Evolutionary conservation across 169 alveolate species (phyloP), one percentile per base, ranked within the genome.

Genomic region (Eimeria falciformis): DNA sequence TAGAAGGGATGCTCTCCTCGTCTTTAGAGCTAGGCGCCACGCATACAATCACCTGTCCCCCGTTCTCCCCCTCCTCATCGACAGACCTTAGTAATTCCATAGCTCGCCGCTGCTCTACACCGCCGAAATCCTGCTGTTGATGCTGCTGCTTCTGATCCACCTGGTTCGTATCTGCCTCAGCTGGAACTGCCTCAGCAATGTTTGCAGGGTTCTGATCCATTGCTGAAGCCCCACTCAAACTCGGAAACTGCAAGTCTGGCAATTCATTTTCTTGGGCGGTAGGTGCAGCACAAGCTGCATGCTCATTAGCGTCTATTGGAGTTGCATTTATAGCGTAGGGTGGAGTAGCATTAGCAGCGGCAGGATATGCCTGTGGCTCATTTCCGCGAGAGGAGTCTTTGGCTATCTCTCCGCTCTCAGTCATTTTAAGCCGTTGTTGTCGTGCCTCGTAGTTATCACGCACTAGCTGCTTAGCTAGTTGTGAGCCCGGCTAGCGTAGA

Each of bases 21-120:
- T 43, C 11, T 2, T 23, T 65, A 9, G 69, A 58, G 21, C 43
- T 73, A 50, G 89, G 89, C 56, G 89, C 89, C 21, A 73, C 33
- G 89, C 89, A 79, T 12, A 79, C 89, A 79, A 79, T 79, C 37
- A 79, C 89, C 50, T 55, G 23, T n/a, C 89, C 89, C 33, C 56
- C 89, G 55, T 33, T 25, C 75, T 79, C 89, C 55, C 75, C 75
- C 9, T 79, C 89, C 23, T 79, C 89, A 14, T 79, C 89, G 7
- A 79, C 75, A 55, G 89, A 79, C 53, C 89, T 56, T 18, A 79
- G 89, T 56, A 79, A 53, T 21, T 79, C 89, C 73, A 79, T 53
- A 45, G 89, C 89, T 5, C 69, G 89, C 89, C 73, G 50, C 75
- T 79, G 89, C 40, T 79, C 89, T 29, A 27, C 89, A 79, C 55